A percentile compares a stretch with the other conserved stretches of the same genome.
phyloP scores from a whole-genome alignment of 139 green algal genomes.

The Micromonas pusilla region DNA sequence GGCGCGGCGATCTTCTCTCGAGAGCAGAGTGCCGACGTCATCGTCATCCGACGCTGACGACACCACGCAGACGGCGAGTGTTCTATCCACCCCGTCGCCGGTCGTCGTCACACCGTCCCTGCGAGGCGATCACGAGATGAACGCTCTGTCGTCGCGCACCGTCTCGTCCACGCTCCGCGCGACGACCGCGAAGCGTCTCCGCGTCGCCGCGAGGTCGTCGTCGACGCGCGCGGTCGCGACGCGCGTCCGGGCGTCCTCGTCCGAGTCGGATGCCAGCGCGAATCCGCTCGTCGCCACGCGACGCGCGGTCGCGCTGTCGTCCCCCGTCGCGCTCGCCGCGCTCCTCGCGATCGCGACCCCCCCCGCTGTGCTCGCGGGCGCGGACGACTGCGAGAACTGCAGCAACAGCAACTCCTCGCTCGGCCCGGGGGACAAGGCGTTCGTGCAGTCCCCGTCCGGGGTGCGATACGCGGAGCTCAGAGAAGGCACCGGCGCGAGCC shows the following conservation, averaged over 20 bases:
- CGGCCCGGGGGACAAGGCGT: constrained; percentile 2
- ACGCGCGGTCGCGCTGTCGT: neutral
- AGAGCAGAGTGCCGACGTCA: neutral
- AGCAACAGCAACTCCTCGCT: constrained; percentile 10
- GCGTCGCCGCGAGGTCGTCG: no score
- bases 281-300: no score
- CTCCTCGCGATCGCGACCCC: neutral
- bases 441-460: neutral
- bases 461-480: constrained; percentile 40
- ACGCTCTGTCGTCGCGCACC: no score
- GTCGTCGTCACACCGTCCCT: no score
- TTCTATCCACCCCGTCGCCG: no score
- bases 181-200: no score
- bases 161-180: no score
- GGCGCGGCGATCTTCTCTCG: neutral
- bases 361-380: neutral
- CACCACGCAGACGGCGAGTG: no score
- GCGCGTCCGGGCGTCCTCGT: no score
- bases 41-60: neutral
- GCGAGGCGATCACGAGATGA: no score
- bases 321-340: neutral
- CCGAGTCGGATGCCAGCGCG: no score
- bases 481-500: constrained; percentile 34
- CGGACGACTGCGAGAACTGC: constrained; percentile 20
- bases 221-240: neutral